These are phyloP conservation scores for Ambrosia artemisiifolia DNA, from an alignment of 129 eudicot genomes.

Conservation along the genomic window DNA sequence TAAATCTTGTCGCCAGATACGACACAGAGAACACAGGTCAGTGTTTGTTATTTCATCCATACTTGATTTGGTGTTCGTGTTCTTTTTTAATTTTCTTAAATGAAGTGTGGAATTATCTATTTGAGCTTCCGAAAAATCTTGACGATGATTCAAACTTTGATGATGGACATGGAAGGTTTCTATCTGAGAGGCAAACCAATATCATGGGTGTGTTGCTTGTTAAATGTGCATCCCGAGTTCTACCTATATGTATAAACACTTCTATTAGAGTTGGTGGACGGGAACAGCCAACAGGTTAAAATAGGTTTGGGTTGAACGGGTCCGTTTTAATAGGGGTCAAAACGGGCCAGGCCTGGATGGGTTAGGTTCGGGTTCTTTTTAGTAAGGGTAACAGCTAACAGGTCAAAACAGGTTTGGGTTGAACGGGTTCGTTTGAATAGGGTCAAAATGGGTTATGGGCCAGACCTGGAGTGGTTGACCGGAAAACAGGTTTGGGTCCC, in stretches of 20 bases:
- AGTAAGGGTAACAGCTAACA: not conserved
- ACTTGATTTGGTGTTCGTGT: not conserved
- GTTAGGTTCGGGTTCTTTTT: not conserved
- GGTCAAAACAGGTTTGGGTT: too few species aligned
- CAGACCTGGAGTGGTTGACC: not conserved
- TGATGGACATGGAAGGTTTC: constrained; percentile 1
- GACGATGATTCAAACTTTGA: constrained; percentile 7
- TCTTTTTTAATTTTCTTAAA: not conserved
- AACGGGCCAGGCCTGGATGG: not conserved
- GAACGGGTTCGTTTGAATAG: not conserved
- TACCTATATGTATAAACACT: not conserved
- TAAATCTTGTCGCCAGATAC: constrained; percentile 86
- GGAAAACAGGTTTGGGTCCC: not conserved
- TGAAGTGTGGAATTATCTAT: constrained; percentile 1
- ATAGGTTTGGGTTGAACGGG: not conserved
- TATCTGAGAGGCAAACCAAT: constrained; percentile 9
- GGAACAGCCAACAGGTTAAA: not conserved
- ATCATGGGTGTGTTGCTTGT: not conserved
- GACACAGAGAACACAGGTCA: constrained; percentile 65
- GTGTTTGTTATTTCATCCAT: constrained; percentile 12
- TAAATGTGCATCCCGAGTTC: not conserved
- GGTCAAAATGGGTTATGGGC: not conserved
- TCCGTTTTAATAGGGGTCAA: not conserved
- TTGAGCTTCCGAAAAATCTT: not conserved
- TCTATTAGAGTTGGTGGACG: not conserved